phyloP scores from a whole-genome alignment of 2,329 filamentous ascomycete species.

The Magnaporthiopsis poae region DNA sequence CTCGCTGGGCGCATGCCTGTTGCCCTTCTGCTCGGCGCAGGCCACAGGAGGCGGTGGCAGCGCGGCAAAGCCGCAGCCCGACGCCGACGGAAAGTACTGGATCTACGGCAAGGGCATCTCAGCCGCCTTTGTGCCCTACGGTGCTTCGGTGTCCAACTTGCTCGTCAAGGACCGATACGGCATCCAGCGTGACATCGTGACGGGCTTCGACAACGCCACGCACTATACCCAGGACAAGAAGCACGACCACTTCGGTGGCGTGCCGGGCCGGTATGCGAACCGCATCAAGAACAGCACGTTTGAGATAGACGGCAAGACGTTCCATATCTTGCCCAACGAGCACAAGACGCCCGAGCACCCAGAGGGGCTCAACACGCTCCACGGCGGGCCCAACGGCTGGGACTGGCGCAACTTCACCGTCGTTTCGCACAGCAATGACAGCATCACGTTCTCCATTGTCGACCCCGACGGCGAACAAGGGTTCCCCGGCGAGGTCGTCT shows the following conservation, averaged over 20 bases:
- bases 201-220: conserved; percentile 65
- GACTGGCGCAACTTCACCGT: conserved; percentile 72
- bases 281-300: conserved; percentile 71
- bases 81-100: conserved; percentile 60
- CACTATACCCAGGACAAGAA: conserved; percentile 55
- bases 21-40: conserved; percentile 5
- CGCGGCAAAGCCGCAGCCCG: conserved; percentile 24
- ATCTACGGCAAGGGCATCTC: conserved; percentile 57
- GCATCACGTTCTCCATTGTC: conserved; percentile 65
- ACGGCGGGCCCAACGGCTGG: conserved; percentile 63
- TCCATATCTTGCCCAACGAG: conserved; percentile 54
- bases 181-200: conserved; percentile 58
- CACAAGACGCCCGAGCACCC: conserved; percentile 42
- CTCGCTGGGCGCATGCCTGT: neutral
- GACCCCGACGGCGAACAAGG: conserved; percentile 66
- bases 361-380: conserved; percentile 52
- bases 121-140: conserved; percentile 63
- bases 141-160: conserved; percentile 62
- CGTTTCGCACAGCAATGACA: conserved; percentile 53
- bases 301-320: conserved; percentile 52
- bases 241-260: conserved; percentile 62
- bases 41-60: neutral
- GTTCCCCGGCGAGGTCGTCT: conserved; percentile 68
- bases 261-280: conserved; percentile 71
- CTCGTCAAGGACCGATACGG: conserved; percentile 61